Conservation (phyloP, 805 yeast species). For the Geotrichum ghanense region DNA sequence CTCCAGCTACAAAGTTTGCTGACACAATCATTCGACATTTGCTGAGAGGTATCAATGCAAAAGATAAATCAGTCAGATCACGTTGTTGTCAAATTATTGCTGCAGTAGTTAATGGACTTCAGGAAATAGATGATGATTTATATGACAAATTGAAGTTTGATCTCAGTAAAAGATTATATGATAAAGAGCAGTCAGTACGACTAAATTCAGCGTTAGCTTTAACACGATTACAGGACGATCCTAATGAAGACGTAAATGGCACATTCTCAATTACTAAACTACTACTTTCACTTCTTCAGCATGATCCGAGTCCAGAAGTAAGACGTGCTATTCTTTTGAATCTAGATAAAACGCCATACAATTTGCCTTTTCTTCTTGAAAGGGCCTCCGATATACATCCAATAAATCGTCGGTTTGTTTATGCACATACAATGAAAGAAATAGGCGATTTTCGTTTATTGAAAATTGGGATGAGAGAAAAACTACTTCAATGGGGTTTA, state of each 20-base stretch:
- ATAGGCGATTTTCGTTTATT: slow-evolving; percentile 53
- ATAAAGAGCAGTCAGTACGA: slow-evolving; percentile 64
- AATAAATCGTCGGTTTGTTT: slow-evolving; percentile 62
- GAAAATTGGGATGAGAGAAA: slow-evolving; percentile 46
- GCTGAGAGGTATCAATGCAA: slow-evolving; percentile 67
- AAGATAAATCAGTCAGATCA: slow-evolving; percentile 65
- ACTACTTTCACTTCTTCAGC: slow-evolving; percentile 43
- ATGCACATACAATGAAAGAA: slow-evolving; percentile 53
- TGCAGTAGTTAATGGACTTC: slow-evolving; percentile 55
- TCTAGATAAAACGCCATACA: slow-evolving; percentile 41
- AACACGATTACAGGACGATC: slow-evolving; percentile 58
- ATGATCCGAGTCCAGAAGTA: slow-evolving; percentile 78
- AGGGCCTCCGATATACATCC: slow-evolving; percentile 74
- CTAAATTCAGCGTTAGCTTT: slow-evolving; percentile 75
- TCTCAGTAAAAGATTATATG: slow-evolving; percentile 47
- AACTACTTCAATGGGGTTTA: slow-evolving; percentile 71
- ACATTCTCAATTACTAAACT: slow-evolving; percentile 30
- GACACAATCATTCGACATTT: slow-evolving; percentile 54
- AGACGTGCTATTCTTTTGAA: slow-evolving; percentile 74
- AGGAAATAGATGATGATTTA: slow-evolving; percentile 64
- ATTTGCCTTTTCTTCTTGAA: slow-evolving; percentile 52
- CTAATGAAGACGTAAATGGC: slow-evolving; percentile 21
- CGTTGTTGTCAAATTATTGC: slow-evolving; percentile 70
- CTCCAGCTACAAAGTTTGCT: slow-evolving; percentile 40
- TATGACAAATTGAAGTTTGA: slow-evolving; percentile 52